Evolutionary conservation across 192 early-diverging fungal genomes (phyloP).

Genomic region (Thamnidium elegans): DNA sequence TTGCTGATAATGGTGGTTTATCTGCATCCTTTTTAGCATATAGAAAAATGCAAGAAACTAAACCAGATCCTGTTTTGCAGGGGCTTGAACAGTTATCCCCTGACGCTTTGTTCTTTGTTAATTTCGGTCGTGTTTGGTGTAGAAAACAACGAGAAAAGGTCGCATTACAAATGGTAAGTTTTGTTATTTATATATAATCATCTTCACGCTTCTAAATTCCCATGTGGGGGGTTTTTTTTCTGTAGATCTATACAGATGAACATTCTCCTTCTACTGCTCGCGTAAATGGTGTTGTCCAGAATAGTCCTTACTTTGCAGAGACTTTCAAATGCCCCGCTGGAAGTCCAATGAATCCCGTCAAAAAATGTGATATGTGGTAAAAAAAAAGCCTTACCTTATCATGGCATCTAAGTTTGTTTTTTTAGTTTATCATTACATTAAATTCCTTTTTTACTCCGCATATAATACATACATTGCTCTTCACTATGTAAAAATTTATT

Average conservation of each 20-base stretch:
- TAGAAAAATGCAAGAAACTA: slow-evolving; percentile 21
- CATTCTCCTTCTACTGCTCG: slow-evolving; percentile 62
- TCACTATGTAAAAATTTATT: too few relatives aligned
- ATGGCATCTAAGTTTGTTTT: too few relatives aligned
- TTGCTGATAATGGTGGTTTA: slow-evolving; percentile 70
- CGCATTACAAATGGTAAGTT: slow-evolving; percentile 8
- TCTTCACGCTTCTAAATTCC: not conserved
- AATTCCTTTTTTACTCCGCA: too few relatives aligned
- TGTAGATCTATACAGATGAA: slow-evolving; percentile 55
- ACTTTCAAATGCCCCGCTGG: slow-evolving; percentile 62
- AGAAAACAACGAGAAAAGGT: slow-evolving; percentile 38
- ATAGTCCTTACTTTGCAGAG: slow-evolving; percentile 60
- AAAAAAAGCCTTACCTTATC: too few relatives aligned
- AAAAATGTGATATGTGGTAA: slow-evolving; percentile 48
- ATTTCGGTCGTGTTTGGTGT: slow-evolving; percentile 68
- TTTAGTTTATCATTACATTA: too few relatives aligned
- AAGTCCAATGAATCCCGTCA: slow-evolving; percentile 61
- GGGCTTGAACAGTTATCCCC: slow-evolving; percentile 46
- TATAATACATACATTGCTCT: too few relatives aligned
- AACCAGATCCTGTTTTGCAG: slow-evolving; percentile 27
- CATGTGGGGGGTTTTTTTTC: not conserved
- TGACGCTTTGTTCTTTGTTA: slow-evolving; percentile 61
- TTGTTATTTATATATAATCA: too few relatives aligned
- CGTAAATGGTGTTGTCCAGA: slow-evolving; percentile 63
- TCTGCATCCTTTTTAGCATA: slow-evolving; percentile 46